Evolutionary conservation across 75 land plant genomes (phyloP).

Genomic region (Pinus tabuliformis): DNA sequence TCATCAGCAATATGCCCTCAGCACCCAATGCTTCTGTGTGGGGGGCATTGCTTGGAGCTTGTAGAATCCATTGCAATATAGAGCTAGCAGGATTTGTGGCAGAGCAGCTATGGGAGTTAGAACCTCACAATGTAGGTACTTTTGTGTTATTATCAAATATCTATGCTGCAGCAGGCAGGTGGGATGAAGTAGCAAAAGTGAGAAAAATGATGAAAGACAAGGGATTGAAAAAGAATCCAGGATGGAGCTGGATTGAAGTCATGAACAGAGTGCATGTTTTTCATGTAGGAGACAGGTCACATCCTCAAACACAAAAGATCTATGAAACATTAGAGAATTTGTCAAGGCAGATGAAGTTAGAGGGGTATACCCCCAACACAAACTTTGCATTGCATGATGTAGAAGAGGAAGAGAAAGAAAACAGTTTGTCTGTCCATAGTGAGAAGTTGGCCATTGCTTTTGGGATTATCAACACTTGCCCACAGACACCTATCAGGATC

Average conservation of each 20-base stretch:
- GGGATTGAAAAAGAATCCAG: conserved; percentile 18
- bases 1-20: conserved; percentile 14
- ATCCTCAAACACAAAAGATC: not conserved
- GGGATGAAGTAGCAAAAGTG: conserved; percentile 25
- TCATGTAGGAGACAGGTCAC: conserved; percentile 13
- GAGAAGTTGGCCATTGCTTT: conserved; percentile 18
- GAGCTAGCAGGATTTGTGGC: conserved; percentile 19
- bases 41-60: conserved; percentile 15
- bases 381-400: conserved; percentile 5
- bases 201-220: conserved; percentile 13
- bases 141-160: conserved; percentile 13
- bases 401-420: conserved; percentile 14
- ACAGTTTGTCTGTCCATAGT: conserved; percentile 9
- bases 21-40: conserved; percentile 9
- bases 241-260: conserved; percentile 20
- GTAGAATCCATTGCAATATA: not conserved
- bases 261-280: conserved; percentile 15
- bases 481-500: conserved; percentile 2
- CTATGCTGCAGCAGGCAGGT: conserved; percentile 21
- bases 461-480: conserved; percentile 13
- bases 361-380: conserved; percentile 12
- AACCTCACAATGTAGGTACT: conserved; percentile 7
- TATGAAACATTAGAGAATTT: conserved; percentile 7
- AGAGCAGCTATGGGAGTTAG: conserved; percentile 3
- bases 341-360: conserved; percentile 4